Evolutionary conservation across 495 filamentous ascomycete genomes (phyloP).

Genomic region (Trichoderma asperelloides): DNA sequence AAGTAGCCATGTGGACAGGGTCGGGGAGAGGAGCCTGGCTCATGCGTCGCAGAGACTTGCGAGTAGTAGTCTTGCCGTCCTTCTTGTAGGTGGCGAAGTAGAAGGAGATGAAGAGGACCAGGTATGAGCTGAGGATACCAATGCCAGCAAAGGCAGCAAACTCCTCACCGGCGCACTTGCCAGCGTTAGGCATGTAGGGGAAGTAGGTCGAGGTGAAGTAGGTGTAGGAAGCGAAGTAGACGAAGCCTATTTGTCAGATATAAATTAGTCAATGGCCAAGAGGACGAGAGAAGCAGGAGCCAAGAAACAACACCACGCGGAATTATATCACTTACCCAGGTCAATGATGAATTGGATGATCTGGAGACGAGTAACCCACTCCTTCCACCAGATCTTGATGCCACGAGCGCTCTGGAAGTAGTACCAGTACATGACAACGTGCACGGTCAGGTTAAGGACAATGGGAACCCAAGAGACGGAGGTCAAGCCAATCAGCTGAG

Average conservation of each 20-base stretch:
- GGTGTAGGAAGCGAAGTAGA: conserved; percentile 93
- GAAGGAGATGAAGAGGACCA: conserved; percentile 97
- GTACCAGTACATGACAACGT: conserved; percentile 46
- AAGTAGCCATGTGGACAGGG: conserved; percentile 32
- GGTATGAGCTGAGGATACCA: conserved; percentile 83
- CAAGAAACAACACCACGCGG: background rate
- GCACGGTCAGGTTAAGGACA: conserved; percentile 63
- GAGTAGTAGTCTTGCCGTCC: conserved; percentile 52
- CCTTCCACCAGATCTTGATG: conserved; percentile 82
- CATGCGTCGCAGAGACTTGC: conserved; percentile 48
- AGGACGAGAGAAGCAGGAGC: background rate
- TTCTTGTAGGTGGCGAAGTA: conserved; percentile 97
- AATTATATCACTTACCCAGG: conserved; percentile 44
- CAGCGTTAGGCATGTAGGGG: conserved; percentile 68
- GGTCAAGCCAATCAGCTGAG: conserved; percentile 70
- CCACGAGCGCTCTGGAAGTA: conserved; percentile 82
- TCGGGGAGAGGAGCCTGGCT: conserved; percentile 44
- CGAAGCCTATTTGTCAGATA: conserved; percentile 50
- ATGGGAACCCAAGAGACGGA: conserved; percentile 73
- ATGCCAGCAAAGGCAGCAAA: conserved; percentile 94
- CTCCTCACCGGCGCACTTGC: conserved; percentile 90
- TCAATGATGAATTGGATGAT: conserved; percentile 78
- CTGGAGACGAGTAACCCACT: conserved; percentile 81
- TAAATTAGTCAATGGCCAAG: conserved; percentile 17
- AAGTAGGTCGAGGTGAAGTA: conserved; percentile 94